Base-by-base conservation (phyloP, 2,329 filamentous ascomycete genomes). In the Atkinsonella hypoxylon region DNA sequence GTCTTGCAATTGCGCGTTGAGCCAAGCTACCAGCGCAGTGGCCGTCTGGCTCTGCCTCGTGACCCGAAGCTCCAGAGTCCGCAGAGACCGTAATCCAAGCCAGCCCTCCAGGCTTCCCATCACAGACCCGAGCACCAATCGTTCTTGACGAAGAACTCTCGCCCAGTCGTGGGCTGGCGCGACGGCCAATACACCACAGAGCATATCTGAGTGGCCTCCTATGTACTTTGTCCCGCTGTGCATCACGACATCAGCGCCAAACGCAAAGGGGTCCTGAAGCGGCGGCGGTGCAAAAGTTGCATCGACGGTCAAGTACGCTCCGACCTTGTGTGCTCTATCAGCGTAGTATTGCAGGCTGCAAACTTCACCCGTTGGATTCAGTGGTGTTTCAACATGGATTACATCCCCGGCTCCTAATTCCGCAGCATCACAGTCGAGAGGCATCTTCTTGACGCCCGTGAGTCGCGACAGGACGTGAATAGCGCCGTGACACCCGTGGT, bases 221-320 rank as follows among this genome's bases (percentile, higher is more conserved):
- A 98, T 81, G 68, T 97, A 98, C 74, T 97, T 98, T 17, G 90
- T 95, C 3, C 89, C 93, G 48, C 79, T 85, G 69, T 98, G 93
- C 87, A 97, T 86, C 34, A 95, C 79, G 1, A 90, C 68, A 67
- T 97, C 91, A 30, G 85, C 89, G 45, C 89, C 91, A 64, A 78
- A 84, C 30, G 66, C 63, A 60, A 97, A 93, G 0, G 93, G 90
- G 60, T 96, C 87, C 64, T 89, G 85, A 52, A 98, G 72, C 30
- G 88, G 87, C 32, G 93, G 93, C 40, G 93, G 93, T 3, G 82
- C 93, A 68, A 98, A 96, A 0, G 93, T 98, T 2, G 87, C 82
- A 67, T 98, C 93, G 1, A 97, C 85, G 12, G 84, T 85, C 45
- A 97, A 73, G 51, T 79, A 79, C 9, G 89, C 89, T 8, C 90